phyloP scores from a whole-genome alignment of 371 early-diverging fungal species.

The Gilbertella persicaria region DNA sequence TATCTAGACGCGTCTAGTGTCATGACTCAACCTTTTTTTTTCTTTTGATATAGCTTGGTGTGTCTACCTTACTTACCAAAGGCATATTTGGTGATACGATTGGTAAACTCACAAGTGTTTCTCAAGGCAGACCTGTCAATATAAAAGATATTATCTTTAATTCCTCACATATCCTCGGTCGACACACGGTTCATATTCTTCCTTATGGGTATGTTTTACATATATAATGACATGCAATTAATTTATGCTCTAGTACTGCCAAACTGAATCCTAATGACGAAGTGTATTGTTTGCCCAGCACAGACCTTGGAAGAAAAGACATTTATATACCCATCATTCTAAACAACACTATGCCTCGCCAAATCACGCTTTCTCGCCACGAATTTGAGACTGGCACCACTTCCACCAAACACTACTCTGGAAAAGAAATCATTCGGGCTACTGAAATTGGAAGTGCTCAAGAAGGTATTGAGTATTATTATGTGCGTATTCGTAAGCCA shows the following conservation, averaged over 20 bases:
- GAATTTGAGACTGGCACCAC: conserved; percentile 39
- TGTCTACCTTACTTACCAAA: background rate
- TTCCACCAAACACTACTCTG: conserved; percentile 15
- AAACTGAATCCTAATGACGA: conserved; percentile 48
- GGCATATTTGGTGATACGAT: conserved; percentile 26
- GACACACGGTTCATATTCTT: conserved; percentile 52
- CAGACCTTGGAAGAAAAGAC: conserved; percentile 33
- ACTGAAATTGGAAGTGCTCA: conserved; percentile 42
- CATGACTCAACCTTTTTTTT: background rate
- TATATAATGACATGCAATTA: background rate
- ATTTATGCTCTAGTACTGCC: conserved; percentile 33
- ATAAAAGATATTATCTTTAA: conserved; percentile 43
- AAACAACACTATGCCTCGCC: conserved; percentile 50
- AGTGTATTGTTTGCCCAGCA: conserved; percentile 42
- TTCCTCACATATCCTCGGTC: conserved; percentile 48
- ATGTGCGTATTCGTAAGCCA: conserved; percentile 33
- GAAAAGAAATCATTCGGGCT: conserved; percentile 39
- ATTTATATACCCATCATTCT: conserved; percentile 49
- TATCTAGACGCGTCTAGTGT: background rate
- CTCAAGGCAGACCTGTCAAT: conserved; percentile 42
- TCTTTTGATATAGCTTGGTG: conserved; percentile 13
- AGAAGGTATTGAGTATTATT: conserved; percentile 42
- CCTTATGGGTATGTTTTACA: conserved; percentile 43
- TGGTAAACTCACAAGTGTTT: conserved; percentile 40
- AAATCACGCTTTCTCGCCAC: conserved; percentile 36